These are phyloP conservation scores for Clavispora santaluciae DNA, from an alignment of 805 yeast species.

Conservation along the genomic window DNA sequence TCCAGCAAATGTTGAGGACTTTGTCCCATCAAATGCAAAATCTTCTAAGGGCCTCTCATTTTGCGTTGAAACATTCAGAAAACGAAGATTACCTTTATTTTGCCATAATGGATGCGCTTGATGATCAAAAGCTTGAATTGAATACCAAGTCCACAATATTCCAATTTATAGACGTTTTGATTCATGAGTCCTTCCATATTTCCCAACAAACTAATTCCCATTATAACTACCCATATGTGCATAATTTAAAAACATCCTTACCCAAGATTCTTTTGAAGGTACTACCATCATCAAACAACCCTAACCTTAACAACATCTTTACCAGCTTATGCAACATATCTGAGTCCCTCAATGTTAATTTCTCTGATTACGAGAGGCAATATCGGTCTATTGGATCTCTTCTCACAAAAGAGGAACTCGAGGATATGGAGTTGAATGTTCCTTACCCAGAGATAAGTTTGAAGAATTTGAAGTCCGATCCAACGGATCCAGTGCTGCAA, in stretches of 20 bases:
- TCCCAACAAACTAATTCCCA: conserved; percentile 32
- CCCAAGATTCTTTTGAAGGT: conserved; percentile 32
- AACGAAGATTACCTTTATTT: conserved; percentile 66
- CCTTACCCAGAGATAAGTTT: conserved; percentile 31
- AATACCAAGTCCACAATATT: conserved; percentile 63
- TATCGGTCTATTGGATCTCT: conserved; percentile 27
- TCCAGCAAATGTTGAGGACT: conserved; percentile 58
- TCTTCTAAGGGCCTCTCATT: conserved; percentile 49
- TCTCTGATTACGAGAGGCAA: conserved; percentile 18
- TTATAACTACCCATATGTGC: conserved; percentile 36
- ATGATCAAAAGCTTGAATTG: conserved; percentile 43
- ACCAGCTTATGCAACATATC: conserved; percentile 34
- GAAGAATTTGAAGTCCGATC: conserved; percentile 16
- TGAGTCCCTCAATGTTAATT: conserved; percentile 29
- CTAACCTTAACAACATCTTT: conserved; percentile 34
- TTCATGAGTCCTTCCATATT: conserved; percentile 32
- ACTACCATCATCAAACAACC: conserved; percentile 32
- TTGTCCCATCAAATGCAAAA: conserved; percentile 60
- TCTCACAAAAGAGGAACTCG: conserved; percentile 33
- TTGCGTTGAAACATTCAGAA: conserved; percentile 53
- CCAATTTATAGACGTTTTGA: conserved; percentile 64
- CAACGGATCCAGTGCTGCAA: conserved; percentile 25
- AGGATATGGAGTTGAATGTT: conserved; percentile 24
- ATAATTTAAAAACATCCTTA: conserved; percentile 26
- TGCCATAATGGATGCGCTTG: conserved; percentile 57